Percentiles rank a stretch among this genome's conserved stretches.
Conservation (phyloP, 345 rosid species). For the Noccaea caerulescens region DNA sequence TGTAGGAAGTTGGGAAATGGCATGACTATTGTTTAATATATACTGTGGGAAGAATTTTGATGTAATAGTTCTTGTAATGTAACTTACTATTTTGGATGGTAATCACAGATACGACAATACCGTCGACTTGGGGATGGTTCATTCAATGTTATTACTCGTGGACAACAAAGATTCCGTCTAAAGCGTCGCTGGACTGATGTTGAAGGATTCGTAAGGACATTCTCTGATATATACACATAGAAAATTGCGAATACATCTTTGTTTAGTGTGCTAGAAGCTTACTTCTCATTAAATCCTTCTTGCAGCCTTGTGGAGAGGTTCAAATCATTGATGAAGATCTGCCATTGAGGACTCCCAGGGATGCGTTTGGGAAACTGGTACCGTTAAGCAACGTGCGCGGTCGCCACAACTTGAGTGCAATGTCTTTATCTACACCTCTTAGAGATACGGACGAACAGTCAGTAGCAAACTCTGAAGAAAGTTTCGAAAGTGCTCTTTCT, state of each 20-base stretch:
- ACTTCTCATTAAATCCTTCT: conserved; percentile 33
- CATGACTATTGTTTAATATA: neutral
- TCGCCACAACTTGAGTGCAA: conserved; percentile 29
- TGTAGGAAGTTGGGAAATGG: conserved; percentile 5
- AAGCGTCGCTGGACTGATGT: conserved; percentile 79
- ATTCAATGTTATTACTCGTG: conserved; percentile 87
- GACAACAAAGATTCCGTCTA: conserved; percentile 82
- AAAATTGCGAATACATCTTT: conserved; percentile 4
- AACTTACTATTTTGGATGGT: conserved; percentile 15
- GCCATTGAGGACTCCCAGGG: conserved; percentile 79
- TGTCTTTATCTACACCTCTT: conserved; percentile 48
- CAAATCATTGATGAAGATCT: conserved; percentile 84
- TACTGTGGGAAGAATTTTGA: neutral
- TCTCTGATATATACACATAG: conserved; percentile 10
- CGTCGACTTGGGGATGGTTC: conserved; percentile 86
- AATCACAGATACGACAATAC: conserved; percentile 78
- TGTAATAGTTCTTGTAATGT: conserved; percentile 9
- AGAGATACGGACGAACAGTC: conserved; percentile 56
- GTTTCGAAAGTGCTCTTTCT: conserved; percentile 86
- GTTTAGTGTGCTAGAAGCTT: conserved; percentile 14
- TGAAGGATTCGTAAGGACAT: conserved; percentile 81
- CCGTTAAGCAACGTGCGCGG: conserved; percentile 51
- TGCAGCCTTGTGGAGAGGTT: conserved; percentile 84
- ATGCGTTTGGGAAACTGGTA: conserved; percentile 66
- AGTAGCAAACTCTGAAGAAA: conserved; percentile 66